A percentile compares a stretch with the other conserved stretches of the same genome.
phyloP scores from a whole-genome alignment of 2,329 filamentous ascomycete species.

The Pyrenochaeta sp. region DNA sequence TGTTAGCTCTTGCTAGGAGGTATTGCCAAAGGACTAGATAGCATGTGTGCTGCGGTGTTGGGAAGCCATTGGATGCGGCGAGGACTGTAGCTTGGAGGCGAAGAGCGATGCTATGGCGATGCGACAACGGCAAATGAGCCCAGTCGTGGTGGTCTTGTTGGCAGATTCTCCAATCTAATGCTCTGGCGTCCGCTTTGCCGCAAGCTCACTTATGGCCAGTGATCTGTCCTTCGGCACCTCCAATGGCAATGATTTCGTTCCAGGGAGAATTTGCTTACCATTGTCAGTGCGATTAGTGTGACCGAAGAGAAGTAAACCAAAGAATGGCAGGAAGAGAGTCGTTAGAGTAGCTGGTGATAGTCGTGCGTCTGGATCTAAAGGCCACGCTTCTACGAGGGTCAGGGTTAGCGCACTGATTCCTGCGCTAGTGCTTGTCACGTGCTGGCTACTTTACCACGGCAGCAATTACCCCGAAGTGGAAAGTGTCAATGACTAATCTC shows the following conservation, averaged over 20 bases:
- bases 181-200: slow-evolving; percentile 1
- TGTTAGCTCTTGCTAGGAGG: neutral
- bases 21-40: neutral
- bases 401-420: slow-evolving; percentile 26
- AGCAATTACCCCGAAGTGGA: slow-evolving; percentile 4
- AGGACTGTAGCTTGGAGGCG: slow-evolving; percentile 7
- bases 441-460: slow-evolving; percentile 9
- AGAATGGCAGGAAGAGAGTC: slow-evolving; percentile 11
- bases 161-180: neutral
- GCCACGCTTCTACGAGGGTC: slow-evolving; percentile 40
- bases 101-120: slow-evolving; percentile 6
- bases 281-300: slow-evolving; percentile 16
- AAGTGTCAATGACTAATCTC: neutral
- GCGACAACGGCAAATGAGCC: neutral
- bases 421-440: slow-evolving; percentile 33
- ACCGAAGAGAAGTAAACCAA: slow-evolving; percentile 8
- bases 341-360: slow-evolving; percentile 23
- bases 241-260: slow-evolving; percentile 8
- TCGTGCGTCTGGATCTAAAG: slow-evolving; percentile 30
- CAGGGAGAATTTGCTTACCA: slow-evolving; percentile 24
- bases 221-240: slow-evolving; percentile 2
- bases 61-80: slow-evolving; percentile 1
- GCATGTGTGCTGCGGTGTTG: neutral
- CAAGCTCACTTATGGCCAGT: slow-evolving; percentile 13
- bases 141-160: neutral